A percentile compares a stretch with the other conserved stretches of the same genome.
phyloP scores from a whole-genome alignment of 2,329 filamentous ascomycete species.

The Pleurostoma richardsiae region DNA sequence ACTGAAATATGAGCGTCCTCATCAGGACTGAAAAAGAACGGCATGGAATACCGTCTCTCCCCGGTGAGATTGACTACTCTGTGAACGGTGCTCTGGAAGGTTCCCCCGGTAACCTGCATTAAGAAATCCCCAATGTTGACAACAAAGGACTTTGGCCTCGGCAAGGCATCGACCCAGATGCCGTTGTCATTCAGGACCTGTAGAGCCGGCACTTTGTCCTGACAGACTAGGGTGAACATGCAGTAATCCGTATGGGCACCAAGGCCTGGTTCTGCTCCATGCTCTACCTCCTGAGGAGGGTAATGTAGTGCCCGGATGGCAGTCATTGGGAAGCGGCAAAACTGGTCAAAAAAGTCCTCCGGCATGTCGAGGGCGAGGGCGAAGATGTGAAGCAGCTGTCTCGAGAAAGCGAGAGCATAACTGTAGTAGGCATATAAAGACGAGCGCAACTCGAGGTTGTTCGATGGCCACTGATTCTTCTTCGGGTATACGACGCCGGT shows the following conservation, averaged over 20 bases:
- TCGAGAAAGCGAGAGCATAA: background rate
- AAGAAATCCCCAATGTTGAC: conserved; percentile 1
- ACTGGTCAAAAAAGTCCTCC: background rate
- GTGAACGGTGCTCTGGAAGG: conserved; percentile 1
- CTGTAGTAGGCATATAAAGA: background rate
- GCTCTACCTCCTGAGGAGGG: background rate
- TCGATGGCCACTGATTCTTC: background rate
- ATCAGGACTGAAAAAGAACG: background rate
- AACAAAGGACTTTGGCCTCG: background rate
- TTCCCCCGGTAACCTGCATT: background rate
- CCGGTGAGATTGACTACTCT: background rate
- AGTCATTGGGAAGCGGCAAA: background rate
- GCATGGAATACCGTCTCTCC: background rate
- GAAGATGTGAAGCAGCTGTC: background rate
- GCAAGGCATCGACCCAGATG: background rate
- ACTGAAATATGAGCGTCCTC: background rate
- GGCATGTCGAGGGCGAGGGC: background rate
- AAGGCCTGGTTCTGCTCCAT: background rate
- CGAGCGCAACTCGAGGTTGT: background rate
- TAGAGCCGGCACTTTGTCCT: background rate
- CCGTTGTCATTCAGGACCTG: conserved; percentile 1
- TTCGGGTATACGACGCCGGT: background rate
- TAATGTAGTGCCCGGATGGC: background rate
- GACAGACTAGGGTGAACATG: background rate
- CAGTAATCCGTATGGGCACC: background rate